Evolutionary conservation across 2,329 filamentous ascomycete species (phyloP), one percentile per base, ranked within the genome.

Genomic region (Ilyonectria mors-panacis): DNA sequence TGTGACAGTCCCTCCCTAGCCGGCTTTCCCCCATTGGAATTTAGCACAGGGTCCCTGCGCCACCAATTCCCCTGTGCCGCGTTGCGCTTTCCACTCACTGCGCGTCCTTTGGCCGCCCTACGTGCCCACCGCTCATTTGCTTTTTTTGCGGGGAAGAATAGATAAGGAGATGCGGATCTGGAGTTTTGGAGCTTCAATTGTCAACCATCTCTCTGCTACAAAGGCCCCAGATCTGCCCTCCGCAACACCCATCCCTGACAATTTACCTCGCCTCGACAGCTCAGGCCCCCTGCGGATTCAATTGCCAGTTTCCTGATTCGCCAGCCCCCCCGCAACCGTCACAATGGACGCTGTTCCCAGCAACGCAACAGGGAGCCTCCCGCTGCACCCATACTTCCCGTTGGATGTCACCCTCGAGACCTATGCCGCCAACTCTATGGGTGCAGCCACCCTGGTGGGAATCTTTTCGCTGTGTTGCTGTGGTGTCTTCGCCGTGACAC

Each of bases 331-430:
- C 4, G 47, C 35, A 56, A 10, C 23, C 39, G 12, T 28, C 63
- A 61, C 50, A 59, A 75, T 74, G 73, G 66, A 73, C 53, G 60
- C n/a, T 58, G 23, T 66, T 3, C 3, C 55, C 6, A 58, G 55
- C 39, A 67, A 69, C 35, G 45, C 63, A 23, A 71, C 71, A 3
- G 57, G 26, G 2, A 63, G 59, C n/a, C 26, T 47, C 0, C 70
- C 74, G 6, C 42, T 56, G 19, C 91, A 94, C 78, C 92, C 92
- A 1, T 95, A 93, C 82, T 94, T 92, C 76, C 93, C 93, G 6
- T 76, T 90, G 23, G 87, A 89, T 59, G 86, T 89, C 42, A 81
- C 84, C 19, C 87, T 95, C 65, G 80, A 85, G 3, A 86, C 85
- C 67, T 94, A 93, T 79, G 81, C 89, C 48, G 86, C 90, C 73